Base-by-base conservation (phyloP, 2,329 filamentous ascomycete genomes). In the Pyricularia grisea region DNA sequence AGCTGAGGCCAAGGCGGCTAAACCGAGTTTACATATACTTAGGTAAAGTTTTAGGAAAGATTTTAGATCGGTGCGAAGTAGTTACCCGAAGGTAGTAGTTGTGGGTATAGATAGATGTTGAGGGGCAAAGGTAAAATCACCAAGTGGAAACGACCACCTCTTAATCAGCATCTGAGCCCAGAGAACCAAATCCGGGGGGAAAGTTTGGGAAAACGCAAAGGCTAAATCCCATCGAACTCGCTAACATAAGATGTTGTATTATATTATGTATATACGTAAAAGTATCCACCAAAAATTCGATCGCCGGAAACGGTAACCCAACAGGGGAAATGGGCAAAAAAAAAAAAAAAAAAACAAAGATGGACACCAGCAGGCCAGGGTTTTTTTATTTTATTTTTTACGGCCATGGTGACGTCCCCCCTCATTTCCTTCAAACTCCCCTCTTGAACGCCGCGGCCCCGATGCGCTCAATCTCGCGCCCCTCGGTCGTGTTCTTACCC, bases 391-490 rank as follows among this genome's bases (percentile, higher is more conserved):
- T 10, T 10, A 55, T 17, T 4, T 10, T 10, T 2, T 17, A 58
- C 50, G n/a, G 50, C 17, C 50, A 2, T 33, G 50, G 50, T 10
- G 17, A 58, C 50, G 20, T 12, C 50, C 4, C 50, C 20, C 23
- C 23, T 10, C 20, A 4, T 23, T 58, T 58, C 3, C 50, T 58
- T 50, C 17, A 61, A 61, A 30, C 68, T 75, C 75, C 83, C 72
- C 78, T 80, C 79, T 82, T 87, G 74, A 89, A 87, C 27, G 81
- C 82, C 14, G 80, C 85, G 72, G 91, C 85, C 73, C 86, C 86
- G 67, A 97, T 81, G 74, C 91, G 86, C 80, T 97, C 93, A 78
- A 98, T 92, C 79, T 98, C 94, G 71, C 88, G 79, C 2, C 84
- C 87, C 71, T 90, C 88, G 27, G 85, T 81, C 68, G 90, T 89